Evolutionary conservation across 2,329 filamentous ascomycete genomes (phyloP).

Genomic region (Fusarium sp.): DNA sequence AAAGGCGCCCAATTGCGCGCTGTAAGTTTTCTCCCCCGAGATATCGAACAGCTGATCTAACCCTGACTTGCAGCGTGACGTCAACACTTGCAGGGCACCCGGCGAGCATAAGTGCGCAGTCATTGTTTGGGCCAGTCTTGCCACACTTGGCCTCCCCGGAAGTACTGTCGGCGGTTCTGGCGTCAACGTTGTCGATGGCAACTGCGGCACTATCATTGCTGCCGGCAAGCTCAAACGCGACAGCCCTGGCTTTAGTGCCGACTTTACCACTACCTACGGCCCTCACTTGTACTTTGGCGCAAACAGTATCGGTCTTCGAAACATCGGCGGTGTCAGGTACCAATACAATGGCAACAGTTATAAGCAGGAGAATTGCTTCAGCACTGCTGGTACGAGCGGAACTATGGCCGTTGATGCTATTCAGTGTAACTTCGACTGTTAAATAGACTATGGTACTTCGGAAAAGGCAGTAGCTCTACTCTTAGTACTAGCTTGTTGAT

Average conservation of each 20-base stretch:
- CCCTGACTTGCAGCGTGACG: background rate
- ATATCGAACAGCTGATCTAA: background rate
- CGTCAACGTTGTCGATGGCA: background rate
- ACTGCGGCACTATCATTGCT: background rate
- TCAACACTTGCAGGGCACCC: background rate
- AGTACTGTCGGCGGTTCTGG: background rate
- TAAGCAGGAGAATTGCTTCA: background rate
- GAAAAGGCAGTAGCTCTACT: background rate
- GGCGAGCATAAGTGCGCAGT: background rate
- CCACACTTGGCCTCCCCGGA: background rate
- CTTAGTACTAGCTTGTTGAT: background rate
- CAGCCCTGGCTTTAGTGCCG: background rate
- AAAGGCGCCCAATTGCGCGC: background rate
- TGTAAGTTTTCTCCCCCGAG: background rate
- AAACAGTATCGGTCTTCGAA: background rate
- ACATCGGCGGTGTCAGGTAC: background rate
- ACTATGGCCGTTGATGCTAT: background rate
- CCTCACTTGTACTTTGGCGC: background rate
- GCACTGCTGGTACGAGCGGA: background rate
- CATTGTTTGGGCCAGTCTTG: background rate
- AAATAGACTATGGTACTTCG: fast-evolving
- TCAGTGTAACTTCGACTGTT: background rate
- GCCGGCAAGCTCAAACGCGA: background rate
- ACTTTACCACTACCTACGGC: background rate
- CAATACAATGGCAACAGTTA: background rate